Percentiles rank a stretch among this genome's conserved stretches.
Conservation (phyloP, 2,329 filamentous ascomycete species). For the Venturia oleaginea region DNA sequence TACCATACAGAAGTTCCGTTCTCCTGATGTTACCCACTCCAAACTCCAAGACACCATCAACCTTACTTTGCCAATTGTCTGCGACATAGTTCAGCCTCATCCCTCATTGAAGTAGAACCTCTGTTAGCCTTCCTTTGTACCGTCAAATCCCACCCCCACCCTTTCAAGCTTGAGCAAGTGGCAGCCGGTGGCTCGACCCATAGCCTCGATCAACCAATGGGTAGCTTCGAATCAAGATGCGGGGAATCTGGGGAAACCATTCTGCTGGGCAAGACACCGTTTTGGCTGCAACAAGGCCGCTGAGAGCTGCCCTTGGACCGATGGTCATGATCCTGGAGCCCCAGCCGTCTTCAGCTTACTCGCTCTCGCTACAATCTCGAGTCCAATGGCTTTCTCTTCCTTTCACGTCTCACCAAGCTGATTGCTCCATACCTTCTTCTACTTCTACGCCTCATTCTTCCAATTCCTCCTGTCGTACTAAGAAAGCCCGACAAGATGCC, state of each 20-base stretch:
- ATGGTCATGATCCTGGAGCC: background rate
- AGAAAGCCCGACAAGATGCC: constrained; percentile 27
- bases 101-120: too few relatives aligned
- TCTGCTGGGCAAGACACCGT: background rate
- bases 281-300: background rate
- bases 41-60: background rate
- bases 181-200: background rate
- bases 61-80: background rate
- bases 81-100: background rate
- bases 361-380: too few relatives aligned
- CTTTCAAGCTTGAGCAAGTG: background rate
- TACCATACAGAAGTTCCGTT: too few relatives aligned
- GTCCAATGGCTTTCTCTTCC: background rate
- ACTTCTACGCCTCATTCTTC: background rate
- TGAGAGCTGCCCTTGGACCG: background rate
- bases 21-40: too few relatives aligned
- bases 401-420: background rate
- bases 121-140: background rate
- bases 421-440: background rate
- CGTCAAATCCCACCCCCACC: background rate
- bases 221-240: background rate
- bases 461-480: background rate
- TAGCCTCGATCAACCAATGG: background rate
- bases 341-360: constrained; percentile 1
- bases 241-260: background rate